Conservation (phyloP, 2,329 filamentous ascomycete species). For the Aureobasidium sp. region DNA sequence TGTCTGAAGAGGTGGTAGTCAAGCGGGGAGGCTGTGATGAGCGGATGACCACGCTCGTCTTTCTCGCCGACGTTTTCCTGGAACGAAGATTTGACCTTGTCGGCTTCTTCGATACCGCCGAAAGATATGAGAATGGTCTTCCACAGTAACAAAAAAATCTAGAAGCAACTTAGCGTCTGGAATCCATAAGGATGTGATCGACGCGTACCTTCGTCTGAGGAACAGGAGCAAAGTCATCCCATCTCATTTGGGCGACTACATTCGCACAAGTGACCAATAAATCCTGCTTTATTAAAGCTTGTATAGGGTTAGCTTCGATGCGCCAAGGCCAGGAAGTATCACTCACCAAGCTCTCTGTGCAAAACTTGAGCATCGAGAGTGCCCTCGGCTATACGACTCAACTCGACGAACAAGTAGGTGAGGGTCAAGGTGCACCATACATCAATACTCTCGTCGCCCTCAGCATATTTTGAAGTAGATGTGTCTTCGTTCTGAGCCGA, state of each 20-base stretch:
- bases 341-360: constrained; percentile 22
- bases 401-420: constrained; percentile 44
- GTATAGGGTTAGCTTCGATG: background rate
- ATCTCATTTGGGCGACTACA: constrained; percentile 45
- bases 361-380: constrained; percentile 22
- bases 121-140: constrained; percentile 83
- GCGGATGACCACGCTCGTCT: constrained; percentile 57
- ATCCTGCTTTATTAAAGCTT: constrained; percentile 42
- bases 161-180: constrained; percentile 22
- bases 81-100: constrained; percentile 65
- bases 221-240: constrained; percentile 54
- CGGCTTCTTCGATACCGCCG: constrained; percentile 68
- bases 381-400: constrained; percentile 31
- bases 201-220: constrained; percentile 38
- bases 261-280: constrained; percentile 67
- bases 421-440: constrained; percentile 45
- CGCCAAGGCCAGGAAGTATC: background rate
- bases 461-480: background rate
- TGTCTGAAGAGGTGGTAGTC: constrained; percentile 96
- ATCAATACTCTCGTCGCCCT: constrained; percentile 32
- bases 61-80: constrained; percentile 47
- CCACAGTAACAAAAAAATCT: constrained; percentile 81
- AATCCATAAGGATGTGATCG: background rate
- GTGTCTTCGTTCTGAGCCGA: constrained; percentile 9
- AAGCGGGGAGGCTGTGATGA: constrained; percentile 85